A percentile compares a stretch with the other conserved stretches of the same genome.
These are phyloP conservation scores for Stropharia rugosoannulata DNA, from an alignment of 768 basidiomycete genomes.

Conservation along the genomic window DNA sequence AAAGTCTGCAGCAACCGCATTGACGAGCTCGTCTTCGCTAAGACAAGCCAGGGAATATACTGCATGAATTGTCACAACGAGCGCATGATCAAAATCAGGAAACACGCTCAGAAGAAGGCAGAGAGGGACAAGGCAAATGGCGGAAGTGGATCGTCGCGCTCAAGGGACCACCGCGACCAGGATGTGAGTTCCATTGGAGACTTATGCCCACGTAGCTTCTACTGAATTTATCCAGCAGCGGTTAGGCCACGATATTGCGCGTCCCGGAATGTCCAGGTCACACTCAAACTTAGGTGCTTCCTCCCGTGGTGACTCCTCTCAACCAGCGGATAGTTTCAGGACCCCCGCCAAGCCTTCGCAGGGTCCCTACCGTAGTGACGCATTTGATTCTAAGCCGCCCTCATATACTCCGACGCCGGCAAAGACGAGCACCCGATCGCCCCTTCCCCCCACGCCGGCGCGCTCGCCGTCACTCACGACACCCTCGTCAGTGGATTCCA, in stretches of 20 bases:
- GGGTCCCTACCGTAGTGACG: constrained; percentile 35
- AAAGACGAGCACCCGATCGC: not conserved
- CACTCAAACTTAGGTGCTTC: constrained; percentile 10
- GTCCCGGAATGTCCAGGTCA: constrained; percentile 7
- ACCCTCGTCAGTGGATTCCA: constrained; percentile 4
- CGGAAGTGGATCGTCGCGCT: constrained; percentile 39
- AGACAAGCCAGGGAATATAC: constrained; percentile 97
- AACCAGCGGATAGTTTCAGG: constrained; percentile 18
- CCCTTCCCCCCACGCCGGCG: constrained; percentile 2
- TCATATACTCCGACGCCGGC: constrained; percentile 11
- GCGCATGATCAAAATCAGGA: constrained; percentile 89
- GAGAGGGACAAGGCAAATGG: constrained; percentile 55
- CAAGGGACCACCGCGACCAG: constrained; percentile 41
- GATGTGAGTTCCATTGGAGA: constrained; percentile 34
- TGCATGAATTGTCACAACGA: constrained; percentile 99
- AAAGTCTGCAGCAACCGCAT: constrained; percentile 92
- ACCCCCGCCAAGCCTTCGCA: constrained; percentile 28
- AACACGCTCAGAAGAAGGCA: constrained; percentile 87
- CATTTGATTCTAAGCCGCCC: constrained; percentile 27
- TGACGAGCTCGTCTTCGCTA: constrained; percentile 97
- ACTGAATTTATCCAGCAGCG: constrained; percentile 4
- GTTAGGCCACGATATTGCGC: constrained; percentile 8
- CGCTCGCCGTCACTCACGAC: constrained; percentile 14
- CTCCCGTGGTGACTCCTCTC: constrained; percentile 20
- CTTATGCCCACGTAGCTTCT: not conserved